phyloP scores from a whole-genome alignment of 192 early-diverging fungal species.

The Backusella parvicylindrica region DNA sequence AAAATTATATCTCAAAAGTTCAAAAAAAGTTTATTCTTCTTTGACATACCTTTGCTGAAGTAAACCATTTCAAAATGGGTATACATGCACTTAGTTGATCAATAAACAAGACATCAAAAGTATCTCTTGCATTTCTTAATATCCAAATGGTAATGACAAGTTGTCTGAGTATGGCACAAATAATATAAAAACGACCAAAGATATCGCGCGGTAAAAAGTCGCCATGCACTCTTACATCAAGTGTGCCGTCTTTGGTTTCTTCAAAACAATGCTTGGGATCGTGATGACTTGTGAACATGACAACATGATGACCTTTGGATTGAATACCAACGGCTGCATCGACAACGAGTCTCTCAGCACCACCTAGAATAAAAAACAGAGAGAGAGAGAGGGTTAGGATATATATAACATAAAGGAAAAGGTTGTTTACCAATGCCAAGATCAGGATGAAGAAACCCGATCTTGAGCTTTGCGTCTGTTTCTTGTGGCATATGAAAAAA shows the following conservation, averaged over 20 bases:
- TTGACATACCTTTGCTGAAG: conserved; percentile 53
- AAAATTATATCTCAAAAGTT: too few relatives aligned
- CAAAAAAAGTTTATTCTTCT: neutral
- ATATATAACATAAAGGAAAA: neutral
- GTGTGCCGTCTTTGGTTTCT: conserved; percentile 87
- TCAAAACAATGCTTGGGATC: conserved; percentile 85
- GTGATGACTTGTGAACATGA: conserved; percentile 90
- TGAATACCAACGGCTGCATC: conserved; percentile 86
- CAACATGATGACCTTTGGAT: conserved; percentile 72
- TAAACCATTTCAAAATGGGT: conserved; percentile 69
- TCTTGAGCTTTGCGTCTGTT: conserved; percentile 27
- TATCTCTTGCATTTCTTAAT: conserved; percentile 37
- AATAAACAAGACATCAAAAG: conserved; percentile 75
- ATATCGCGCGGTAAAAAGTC: conserved; percentile 73
- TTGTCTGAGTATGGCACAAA: conserved; percentile 80
- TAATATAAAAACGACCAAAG: conserved; percentile 68
- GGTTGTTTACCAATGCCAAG: conserved; percentile 76
- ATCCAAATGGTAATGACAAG: conserved; percentile 61
- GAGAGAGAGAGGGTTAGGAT: neutral
- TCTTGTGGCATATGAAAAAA: neutral
- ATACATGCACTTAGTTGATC: conserved; percentile 87
- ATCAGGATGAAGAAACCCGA: conserved; percentile 92
- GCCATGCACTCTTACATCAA: conserved; percentile 69
- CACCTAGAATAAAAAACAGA: conserved; percentile 49
- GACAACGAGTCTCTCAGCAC: conserved; percentile 92